Evolutionary conservation across 495 filamentous ascomycete genomes (phyloP), one percentile per base, ranked within the genome.

Genomic region (Astrothelium macrocarpum): DNA sequence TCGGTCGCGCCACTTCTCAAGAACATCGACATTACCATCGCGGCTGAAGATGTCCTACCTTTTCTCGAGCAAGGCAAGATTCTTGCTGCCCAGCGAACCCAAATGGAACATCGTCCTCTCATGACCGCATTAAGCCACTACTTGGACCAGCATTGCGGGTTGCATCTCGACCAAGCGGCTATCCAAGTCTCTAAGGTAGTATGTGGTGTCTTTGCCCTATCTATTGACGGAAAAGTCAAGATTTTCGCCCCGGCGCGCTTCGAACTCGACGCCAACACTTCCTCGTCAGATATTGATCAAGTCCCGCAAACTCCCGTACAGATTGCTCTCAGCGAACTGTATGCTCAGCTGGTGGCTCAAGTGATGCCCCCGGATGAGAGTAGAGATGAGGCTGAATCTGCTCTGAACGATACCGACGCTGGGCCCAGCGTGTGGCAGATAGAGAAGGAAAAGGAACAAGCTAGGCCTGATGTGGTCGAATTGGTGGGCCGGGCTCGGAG

Each of bases 1-100:
- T 45, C 63, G 5, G 43, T 46, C 39, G 62, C 66, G 9, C 62
- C 64, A 1, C 31, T 67, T 12, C 69, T 75, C 29, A 71, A 68
- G 39, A 67, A 64, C 39, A 62, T 75, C 20, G 72, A 75, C 53
- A 65, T 75, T 42, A 66, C 65, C n/a, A 69, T 74, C 23, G 60
- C 71, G 0, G 34, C 59, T 14, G 59, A 61, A 10, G 73, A 75
- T 61, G 32, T 74, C 29, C 53, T 65, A 25, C 36, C 61, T 9
- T 75, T 75, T 62, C 25, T 71, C 18, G 34, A 16, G 10, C 64
- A 63, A 4, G 71, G 72, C 7, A 63, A 66, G 39, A 26, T 36
- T 14, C 36, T 65, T 9, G n/a, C 58, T 20, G 12, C 56, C 42
- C 23, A 34, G n/a, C 62, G 18, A 36, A 31, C 34, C 11, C 20